phyloP scores from a whole-genome alignment of 2,329 filamentous ascomycete genomes.

The Microdochium paspali region DNA sequence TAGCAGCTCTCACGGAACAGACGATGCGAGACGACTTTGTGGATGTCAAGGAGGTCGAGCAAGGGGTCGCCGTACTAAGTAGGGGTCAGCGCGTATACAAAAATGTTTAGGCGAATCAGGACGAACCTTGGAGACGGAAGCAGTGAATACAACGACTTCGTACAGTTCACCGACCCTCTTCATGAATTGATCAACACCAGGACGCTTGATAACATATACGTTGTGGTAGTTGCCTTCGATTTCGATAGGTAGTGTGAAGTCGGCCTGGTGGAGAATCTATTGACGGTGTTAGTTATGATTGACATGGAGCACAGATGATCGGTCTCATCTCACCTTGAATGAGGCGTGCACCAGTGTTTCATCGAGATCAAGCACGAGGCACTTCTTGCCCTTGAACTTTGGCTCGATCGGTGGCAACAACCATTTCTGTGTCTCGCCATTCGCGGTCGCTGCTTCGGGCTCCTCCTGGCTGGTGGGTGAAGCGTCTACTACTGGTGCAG shows the following conservation, averaged over 20 bases:
- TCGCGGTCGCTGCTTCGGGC: conserved; percentile 32
- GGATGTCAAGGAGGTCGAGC: conserved; percentile 92
- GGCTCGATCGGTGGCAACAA: conserved; percentile 75
- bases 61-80: conserved; percentile 86
- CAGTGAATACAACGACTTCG: conserved; percentile 97
- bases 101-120: neutral
- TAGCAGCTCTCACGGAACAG: conserved; percentile 98
- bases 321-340: conserved; percentile 65
- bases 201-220: conserved; percentile 97
- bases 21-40: conserved; percentile 90
- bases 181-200: conserved; percentile 98
- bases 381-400: conserved; percentile 80
- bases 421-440: conserved; percentile 49
- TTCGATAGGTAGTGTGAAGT: conserved; percentile 97
- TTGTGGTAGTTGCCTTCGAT: conserved; percentile 99
- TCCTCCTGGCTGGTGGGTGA: conserved; percentile 26
- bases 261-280: conserved; percentile 94
- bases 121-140: conserved; percentile 89
- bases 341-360: conserved; percentile 97
- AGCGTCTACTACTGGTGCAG: conserved; percentile 25
- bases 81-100: conserved; percentile 4
- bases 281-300: conserved; percentile 2
- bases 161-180: conserved; percentile 96
- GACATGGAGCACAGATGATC: conserved; percentile 1
- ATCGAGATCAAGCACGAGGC: conserved; percentile 87